These are phyloP conservation scores for Allium sativum DNA, from an alignment of 106 monocot genomes.

Conservation along the genomic window DNA sequence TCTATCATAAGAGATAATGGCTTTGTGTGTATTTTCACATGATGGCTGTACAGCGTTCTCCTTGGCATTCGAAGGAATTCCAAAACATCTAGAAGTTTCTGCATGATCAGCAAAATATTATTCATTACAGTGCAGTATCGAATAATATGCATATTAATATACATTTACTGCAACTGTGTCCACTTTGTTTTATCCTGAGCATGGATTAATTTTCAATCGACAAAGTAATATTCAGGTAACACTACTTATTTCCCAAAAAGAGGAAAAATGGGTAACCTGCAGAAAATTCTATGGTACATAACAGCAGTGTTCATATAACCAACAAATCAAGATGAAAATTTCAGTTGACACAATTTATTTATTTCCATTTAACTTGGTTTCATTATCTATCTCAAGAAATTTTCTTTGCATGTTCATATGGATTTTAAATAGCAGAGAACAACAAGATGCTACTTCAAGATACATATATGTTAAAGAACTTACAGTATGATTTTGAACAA, in stretches of 20 bases:
- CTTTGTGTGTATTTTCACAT: constrained; percentile 14
- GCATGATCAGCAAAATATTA: background rate
- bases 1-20: constrained; percentile 9
- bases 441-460: background rate
- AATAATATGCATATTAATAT: background rate
- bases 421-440: background rate
- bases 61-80: constrained; percentile 37
- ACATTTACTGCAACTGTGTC: background rate
- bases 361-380: background rate
- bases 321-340: background rate
- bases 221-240: too few relatives aligned
- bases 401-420: background rate
- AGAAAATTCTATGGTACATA: background rate
- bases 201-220: too few relatives aligned
- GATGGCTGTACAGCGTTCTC: constrained; percentile 14
- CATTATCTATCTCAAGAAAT: background rate
- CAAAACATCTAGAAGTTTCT: constrained; percentile 42
- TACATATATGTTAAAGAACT: background rate
- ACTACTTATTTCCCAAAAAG: too few relatives aligned
- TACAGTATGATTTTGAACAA: constrained; percentile 29
- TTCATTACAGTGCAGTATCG: background rate
- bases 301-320: background rate
- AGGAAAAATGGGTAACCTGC: too few relatives aligned
- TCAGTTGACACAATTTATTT: background rate
- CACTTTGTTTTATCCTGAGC: background rate